A percentile compares a stretch with the other conserved stretches of the same genome.
Evolutionary conservation across 2,329 filamentous ascomycete genomes (phyloP).

Genomic region (Colletotrichum sp.): DNA sequence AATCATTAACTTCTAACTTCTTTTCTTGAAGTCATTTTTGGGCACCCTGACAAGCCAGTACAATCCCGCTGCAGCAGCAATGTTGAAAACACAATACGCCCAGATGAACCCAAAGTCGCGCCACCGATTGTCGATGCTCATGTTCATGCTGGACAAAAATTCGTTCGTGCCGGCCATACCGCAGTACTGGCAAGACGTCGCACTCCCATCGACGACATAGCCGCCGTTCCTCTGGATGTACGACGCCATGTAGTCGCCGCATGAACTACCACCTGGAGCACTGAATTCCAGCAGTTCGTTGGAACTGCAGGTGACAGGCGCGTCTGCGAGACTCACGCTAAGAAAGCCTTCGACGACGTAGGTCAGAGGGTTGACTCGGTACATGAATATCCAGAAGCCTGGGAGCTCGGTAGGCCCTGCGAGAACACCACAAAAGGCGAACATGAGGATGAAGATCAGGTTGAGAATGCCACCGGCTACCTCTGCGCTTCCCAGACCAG

Average conservation of each 20-base stretch:
- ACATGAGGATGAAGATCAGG: slow-evolving; percentile 47
- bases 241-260: slow-evolving; percentile 51
- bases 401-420: slow-evolving; percentile 62
- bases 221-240: slow-evolving; percentile 53
- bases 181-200: slow-evolving; percentile 52
- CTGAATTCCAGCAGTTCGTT: slow-evolving; percentile 58
- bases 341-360: slow-evolving; percentile 71
- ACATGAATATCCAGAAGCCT: slow-evolving; percentile 76
- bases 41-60: slow-evolving; percentile 50
- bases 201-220: slow-evolving; percentile 45
- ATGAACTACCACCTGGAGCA: slow-evolving; percentile 49
- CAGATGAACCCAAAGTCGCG: slow-evolving; percentile 61
- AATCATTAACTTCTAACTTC: fast-evolving
- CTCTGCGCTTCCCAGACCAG: slow-evolving; percentile 67
- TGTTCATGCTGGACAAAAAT: slow-evolving; percentile 42
- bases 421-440: slow-evolving; percentile 67
- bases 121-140: slow-evolving; percentile 55
- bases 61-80: slow-evolving; percentile 48
- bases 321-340: slow-evolving; percentile 25
- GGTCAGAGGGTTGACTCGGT: slow-evolving; percentile 70
- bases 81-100: slow-evolving; percentile 55
- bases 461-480: slow-evolving; percentile 57
- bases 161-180: slow-evolving; percentile 38
- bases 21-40: slow-evolving; percentile 21
- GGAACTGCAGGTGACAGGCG: slow-evolving; percentile 26